Percentiles rank a stretch among this genome's conserved stretches.
These are phyloP conservation scores for Parascedosporium putredinis DNA, from an alignment of 2,329 filamentous ascomycete genomes.

Conservation along the genomic window DNA sequence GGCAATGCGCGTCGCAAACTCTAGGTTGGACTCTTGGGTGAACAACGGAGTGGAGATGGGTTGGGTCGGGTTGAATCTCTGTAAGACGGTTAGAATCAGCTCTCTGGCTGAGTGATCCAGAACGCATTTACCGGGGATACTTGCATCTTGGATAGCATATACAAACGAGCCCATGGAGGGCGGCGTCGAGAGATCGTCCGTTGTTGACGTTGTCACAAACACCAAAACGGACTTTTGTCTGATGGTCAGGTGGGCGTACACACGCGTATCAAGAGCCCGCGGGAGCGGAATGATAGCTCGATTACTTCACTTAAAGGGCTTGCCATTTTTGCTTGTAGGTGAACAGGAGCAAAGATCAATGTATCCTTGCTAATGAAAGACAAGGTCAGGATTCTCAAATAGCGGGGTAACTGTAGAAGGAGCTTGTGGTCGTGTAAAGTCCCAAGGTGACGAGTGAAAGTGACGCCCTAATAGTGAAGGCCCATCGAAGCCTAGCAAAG, in stretches of 20 bases:
- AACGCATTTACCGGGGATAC: constrained; percentile 13
- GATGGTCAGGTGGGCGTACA: constrained; percentile 50
- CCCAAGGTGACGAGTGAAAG: too few relatives aligned
- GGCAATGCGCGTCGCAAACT: constrained; percentile 78
- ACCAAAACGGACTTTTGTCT: constrained; percentile 47
- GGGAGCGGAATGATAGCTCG: constrained; percentile 50
- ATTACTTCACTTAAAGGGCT: constrained; percentile 5
- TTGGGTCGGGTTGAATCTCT: constrained; percentile 46
- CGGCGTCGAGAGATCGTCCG: constrained; percentile 37
- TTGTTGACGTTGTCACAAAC: constrained; percentile 49
- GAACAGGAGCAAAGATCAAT: not conserved
- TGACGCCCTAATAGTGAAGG: too few relatives aligned
- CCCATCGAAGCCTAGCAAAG: too few relatives aligned
- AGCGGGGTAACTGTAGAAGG: too few relatives aligned
- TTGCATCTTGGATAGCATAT: constrained; percentile 84
- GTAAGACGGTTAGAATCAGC: constrained; percentile 5
- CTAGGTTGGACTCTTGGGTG: constrained; percentile 62
- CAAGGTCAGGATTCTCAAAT: too few relatives aligned
- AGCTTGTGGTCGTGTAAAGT: too few relatives aligned
- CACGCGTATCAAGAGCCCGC: constrained; percentile 46
- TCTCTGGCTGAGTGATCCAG: not conserved
- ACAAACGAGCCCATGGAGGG: constrained; percentile 77
- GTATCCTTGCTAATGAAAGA: too few relatives aligned
- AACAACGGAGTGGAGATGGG: constrained; percentile 73
- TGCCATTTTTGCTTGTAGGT: not conserved